A percentile compares a stretch with the other conserved stretches of the same genome.
Evolutionary conservation across 2,329 filamentous ascomycete genomes (phyloP).

Genomic region (Aschersonia sp.): DNA sequence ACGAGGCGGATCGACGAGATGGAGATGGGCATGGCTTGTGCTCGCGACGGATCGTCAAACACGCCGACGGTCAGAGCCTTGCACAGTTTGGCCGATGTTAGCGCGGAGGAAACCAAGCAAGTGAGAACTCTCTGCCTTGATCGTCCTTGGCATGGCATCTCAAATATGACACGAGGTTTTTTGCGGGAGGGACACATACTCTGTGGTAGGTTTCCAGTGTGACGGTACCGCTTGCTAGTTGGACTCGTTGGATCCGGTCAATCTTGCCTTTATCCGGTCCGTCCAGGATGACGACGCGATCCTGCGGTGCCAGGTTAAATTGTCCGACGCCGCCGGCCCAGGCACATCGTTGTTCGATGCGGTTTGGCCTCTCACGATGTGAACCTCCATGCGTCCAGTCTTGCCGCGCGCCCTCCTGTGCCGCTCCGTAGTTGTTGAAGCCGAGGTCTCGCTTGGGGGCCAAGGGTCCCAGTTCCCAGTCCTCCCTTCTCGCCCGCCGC

Average conservation of each 20-base stretch:
- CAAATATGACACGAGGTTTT: not conserved
- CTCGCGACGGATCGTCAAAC: conserved; percentile 15
- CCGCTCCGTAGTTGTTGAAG: conserved; percentile 44
- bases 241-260: conserved; percentile 49
- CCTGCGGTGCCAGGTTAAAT: conserved; percentile 50
- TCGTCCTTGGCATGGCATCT: not conserved
- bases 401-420: conserved; percentile 20
- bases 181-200: conserved; percentile 29
- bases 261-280: conserved; percentile 77
- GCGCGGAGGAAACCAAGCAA: not conserved
- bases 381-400: conserved; percentile 19
- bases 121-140: too few species aligned
- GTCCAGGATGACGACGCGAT: conserved; percentile 69
- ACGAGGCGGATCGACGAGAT: conserved; percentile 70
- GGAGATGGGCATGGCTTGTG: conserved; percentile 36
- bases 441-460: conserved; percentile 65
- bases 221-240: conserved; percentile 39
- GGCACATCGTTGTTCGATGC: conserved; percentile 28
- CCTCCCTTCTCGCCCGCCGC: conserved; percentile 46
- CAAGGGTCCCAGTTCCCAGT: conserved; percentile 65
- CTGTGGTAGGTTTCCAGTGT: conserved; percentile 47
- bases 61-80: conserved; percentile 15
- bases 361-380: conserved; percentile 14
- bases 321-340: conserved; percentile 42
- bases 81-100: not conserved